phyloP scores from a whole-genome alignment of 495 filamentous ascomycete species.

The Chaetomidium leptoderma region DNA sequence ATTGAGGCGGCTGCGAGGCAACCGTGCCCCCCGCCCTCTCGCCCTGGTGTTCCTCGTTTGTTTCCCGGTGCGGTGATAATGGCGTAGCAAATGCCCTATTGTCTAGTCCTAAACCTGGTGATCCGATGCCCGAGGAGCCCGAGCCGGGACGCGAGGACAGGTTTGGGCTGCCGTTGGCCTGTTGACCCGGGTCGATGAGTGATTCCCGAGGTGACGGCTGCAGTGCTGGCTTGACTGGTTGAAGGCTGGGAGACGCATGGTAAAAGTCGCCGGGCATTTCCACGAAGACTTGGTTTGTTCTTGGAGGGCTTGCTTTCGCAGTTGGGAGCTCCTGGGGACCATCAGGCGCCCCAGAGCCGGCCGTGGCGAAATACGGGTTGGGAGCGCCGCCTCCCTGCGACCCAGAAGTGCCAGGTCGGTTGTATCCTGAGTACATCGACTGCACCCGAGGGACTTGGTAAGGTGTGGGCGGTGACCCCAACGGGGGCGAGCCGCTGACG shows the following conservation, averaged over 20 bases:
- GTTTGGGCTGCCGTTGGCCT: slow-evolving; percentile 28
- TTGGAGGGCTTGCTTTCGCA: slow-evolving; percentile 5
- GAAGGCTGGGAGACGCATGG: slow-evolving; percentile 26
- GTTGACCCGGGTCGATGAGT: slow-evolving; percentile 27
- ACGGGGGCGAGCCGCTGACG: slow-evolving; percentile 23
- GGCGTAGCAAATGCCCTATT: slow-evolving; percentile 35
- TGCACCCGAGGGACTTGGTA: slow-evolving; percentile 42
- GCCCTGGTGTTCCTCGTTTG: slow-evolving; percentile 38
- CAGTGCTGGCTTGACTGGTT: slow-evolving; percentile 9
- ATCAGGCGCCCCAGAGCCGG: slow-evolving; percentile 13
- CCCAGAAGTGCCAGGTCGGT: slow-evolving; percentile 24
- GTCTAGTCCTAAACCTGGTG: slow-evolving; percentile 34
- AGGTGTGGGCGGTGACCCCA: slow-evolving; percentile 35
- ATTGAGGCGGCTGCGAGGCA: slow-evolving; percentile 23
- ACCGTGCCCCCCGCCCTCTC: slow-evolving; percentile 25
- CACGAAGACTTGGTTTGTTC: slow-evolving; percentile 33
- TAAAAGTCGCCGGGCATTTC: slow-evolving; percentile 48
- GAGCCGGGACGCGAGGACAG: slow-evolving; percentile 35
- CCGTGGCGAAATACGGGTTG: slow-evolving; percentile 10
- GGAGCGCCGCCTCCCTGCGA: slow-evolving; percentile 10
- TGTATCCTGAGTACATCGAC: slow-evolving; percentile 21
- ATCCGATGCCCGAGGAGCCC: slow-evolving; percentile 30
- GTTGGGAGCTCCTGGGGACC: slow-evolving; percentile 27
- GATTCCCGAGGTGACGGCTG: slow-evolving; percentile 32
- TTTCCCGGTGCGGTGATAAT: slow-evolving; percentile 38